phyloP scores from a whole-genome alignment of 495 filamentous ascomycete genomes.

The Pseudomonodictys pantanalensis region DNA sequence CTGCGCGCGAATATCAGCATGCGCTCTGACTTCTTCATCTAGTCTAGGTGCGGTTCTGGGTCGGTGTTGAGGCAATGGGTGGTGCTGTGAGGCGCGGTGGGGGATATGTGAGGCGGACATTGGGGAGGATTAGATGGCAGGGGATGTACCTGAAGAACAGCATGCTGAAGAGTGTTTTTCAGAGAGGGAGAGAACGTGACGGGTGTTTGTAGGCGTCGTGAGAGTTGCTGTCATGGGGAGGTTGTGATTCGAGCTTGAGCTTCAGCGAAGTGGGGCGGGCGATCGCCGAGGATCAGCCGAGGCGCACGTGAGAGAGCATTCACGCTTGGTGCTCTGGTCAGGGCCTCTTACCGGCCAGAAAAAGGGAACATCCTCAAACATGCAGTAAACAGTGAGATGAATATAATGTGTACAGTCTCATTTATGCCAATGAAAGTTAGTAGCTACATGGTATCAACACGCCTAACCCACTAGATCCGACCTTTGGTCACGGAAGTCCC shows the following conservation, averaged over 20 bases:
- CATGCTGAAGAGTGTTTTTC: slow-evolving; percentile 22
- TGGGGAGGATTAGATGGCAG: neutral
- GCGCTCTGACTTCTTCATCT: too few species aligned
- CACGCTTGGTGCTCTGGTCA: too few species aligned
- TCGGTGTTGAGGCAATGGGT: too few species aligned
- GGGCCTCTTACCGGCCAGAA: too few species aligned
- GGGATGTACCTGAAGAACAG: slow-evolving; percentile 40
- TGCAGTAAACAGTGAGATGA: neutral
- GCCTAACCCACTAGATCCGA: neutral
- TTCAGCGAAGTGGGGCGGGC: neutral
- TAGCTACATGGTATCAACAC: slow-evolving; percentile 26
- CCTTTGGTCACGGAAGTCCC: neutral
- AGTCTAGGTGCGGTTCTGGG: too few species aligned
- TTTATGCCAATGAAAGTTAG: neutral
- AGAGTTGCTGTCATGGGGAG: neutral
- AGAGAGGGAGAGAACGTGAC: neutral
- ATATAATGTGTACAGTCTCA: neutral
- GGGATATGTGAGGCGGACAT: neutral
- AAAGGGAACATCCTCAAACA: slow-evolving; percentile 6
- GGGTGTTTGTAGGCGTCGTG: neutral
- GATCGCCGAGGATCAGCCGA: neutral
- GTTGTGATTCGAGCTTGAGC: neutral
- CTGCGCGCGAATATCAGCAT: slow-evolving; percentile 53
- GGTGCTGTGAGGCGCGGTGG: neutral
- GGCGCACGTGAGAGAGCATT: slow-evolving; percentile 8